Conservation (phyloP, 352 stramenopile species). For the Ophiocytium majus region DNA sequence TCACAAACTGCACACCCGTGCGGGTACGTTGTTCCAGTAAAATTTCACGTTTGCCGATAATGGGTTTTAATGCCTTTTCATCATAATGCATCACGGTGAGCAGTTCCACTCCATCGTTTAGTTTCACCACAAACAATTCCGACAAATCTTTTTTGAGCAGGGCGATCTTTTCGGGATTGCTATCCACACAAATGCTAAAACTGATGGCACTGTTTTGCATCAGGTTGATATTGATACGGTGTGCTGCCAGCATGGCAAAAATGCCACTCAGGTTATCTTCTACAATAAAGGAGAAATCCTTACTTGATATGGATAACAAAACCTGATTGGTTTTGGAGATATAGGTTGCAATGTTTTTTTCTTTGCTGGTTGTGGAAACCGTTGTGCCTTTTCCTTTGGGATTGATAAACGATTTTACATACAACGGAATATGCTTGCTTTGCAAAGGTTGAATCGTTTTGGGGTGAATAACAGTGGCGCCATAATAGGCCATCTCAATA, state of each 20-base stretch:
- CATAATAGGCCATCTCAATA: constrained; percentile 21
- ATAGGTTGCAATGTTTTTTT: constrained; percentile 22
- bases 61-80: constrained; percentile 21
- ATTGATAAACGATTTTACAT: constrained; percentile 23
- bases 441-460: constrained; percentile 21
- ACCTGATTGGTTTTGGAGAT: constrained; percentile 20
- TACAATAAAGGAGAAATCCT: constrained; percentile 22
- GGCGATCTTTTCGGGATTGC: constrained; percentile 18
- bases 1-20: constrained; percentile 18
- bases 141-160: constrained; percentile 21
- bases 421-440: constrained; percentile 20
- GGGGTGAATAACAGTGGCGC: constrained; percentile 17
- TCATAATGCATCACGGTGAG: constrained; percentile 19
- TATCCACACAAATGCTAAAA: constrained; percentile 22
- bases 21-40: constrained; percentile 19
- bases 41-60: constrained; percentile 21
- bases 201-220: constrained; percentile 19
- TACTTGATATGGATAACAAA: constrained; percentile 22
- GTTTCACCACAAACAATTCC: constrained; percentile 20
- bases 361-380: constrained; percentile 19
- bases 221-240: constrained; percentile 20
- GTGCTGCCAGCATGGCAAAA: constrained; percentile 18
- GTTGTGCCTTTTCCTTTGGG: constrained; percentile 19
- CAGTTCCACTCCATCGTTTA: constrained; percentile 19
- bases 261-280: constrained; percentile 19